A percentile compares a stretch with the other conserved stretches of the same genome.
phyloP scores from a whole-genome alignment of 1,284 basidiomycete species.

The Pholiota adiposa region DNA sequence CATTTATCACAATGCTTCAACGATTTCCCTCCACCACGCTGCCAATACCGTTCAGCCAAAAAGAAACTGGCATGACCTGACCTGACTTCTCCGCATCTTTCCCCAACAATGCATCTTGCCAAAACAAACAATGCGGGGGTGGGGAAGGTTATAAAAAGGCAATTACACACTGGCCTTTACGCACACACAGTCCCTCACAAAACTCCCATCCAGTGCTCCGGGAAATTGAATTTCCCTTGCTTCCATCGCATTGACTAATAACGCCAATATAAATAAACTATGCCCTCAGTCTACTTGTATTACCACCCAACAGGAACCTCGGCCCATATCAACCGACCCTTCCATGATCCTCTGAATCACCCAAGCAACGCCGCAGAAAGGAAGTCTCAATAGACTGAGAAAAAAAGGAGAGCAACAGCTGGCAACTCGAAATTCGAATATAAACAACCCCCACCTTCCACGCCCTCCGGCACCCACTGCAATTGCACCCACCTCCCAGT shows the following conservation, averaged over 20 bases:
- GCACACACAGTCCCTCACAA: background rate
- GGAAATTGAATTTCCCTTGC: background rate
- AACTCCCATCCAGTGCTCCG: background rate
- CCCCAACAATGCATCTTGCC: too few relatives aligned
- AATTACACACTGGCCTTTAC: background rate
- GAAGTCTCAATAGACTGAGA: background rate
- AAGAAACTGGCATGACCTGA: too few relatives aligned
- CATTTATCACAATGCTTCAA: too few relatives aligned
- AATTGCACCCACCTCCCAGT: too few relatives aligned
- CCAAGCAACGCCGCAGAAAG: too few relatives aligned
- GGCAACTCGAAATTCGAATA: background rate
- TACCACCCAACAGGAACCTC: background rate
- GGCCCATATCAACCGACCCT: background rate
- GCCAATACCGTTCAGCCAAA: too few relatives aligned
- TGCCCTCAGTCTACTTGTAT: background rate
- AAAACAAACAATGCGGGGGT: too few relatives aligned
- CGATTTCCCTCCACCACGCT: too few relatives aligned
- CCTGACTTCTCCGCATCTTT: too few relatives aligned
- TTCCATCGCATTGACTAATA: background rate
- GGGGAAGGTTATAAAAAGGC: too few relatives aligned
- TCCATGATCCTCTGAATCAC: background rate
- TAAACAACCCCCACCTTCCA: background rate
- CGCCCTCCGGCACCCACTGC: too few relatives aligned
- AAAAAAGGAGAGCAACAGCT: background rate
- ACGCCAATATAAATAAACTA: background rate